Base-by-base conservation (phyloP, 164 flowering plant genomes). In the Magnolia changhungtana region DNA sequence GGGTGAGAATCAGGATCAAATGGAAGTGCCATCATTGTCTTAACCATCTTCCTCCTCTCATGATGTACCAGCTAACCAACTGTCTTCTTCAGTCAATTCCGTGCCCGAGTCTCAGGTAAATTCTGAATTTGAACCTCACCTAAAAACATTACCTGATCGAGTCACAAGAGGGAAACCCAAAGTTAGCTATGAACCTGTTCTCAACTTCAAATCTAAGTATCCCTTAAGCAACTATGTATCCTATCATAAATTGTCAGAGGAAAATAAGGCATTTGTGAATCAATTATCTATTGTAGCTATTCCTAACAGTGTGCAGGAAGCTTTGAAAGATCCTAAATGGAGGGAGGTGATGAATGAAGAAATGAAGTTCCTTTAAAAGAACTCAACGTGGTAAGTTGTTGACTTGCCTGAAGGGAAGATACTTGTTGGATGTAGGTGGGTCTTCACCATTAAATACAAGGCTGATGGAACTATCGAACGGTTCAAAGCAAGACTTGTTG, bases 171-270 rank as follows among this genome's bases (percentile, higher is more conserved):
- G 72, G 19, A 69, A 10, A 31, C 72, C 21, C 3, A 69, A 14
- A 69, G 72, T 69, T 21, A 69, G 1, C 9, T 69, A 69, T 69
- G 72, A 69, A 7, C 72, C 58, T 69, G 10, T 69, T 69, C 72
- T 69, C 1, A 69, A 69, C 31, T 69, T 58, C 52, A 45, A 45
- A 69, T 7, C 72, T 69, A 69, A 4, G 72, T 69, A 69, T 45
- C 72, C 72, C 50, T 10, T 69, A 20, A 69, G 23, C 19, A 69
- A 69, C 20, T 69, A 21, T 69, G 72, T 69, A 27, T 69, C 72
- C 19, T 69, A 69, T 58, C 58, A 69, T 69, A 69, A 21, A 45
- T 37, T 69, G 23, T 69, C 72, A 49, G 45, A 69, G 72, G 58
- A 31, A 69, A 10, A 20, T 69, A 20, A 69, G 29, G 29, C 29